These are phyloP conservation scores for Lichtheimia hyalospora DNA, from an alignment of 371 early-diverging fungal species.

Conservation along the genomic window DNA sequence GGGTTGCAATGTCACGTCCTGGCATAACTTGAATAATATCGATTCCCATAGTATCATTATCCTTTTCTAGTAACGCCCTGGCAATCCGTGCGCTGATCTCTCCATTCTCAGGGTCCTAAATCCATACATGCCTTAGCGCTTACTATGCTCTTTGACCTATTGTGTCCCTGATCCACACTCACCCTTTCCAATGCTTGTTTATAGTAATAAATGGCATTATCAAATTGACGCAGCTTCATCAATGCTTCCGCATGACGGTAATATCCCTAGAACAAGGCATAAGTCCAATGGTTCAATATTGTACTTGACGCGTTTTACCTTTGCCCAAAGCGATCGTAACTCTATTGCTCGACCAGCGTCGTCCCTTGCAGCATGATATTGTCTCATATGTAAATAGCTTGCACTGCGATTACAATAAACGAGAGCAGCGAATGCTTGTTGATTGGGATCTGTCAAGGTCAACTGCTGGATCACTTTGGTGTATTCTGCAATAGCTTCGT, in stretches of 20 bases:
- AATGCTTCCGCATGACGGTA: slow-evolving; percentile 74
- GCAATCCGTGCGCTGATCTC: slow-evolving; percentile 54
- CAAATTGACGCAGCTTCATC: slow-evolving; percentile 49
- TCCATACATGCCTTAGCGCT: too few relatives aligned
- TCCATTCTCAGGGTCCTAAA: slow-evolving; percentile 53
- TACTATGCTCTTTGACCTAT: too few relatives aligned
- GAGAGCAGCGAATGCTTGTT: slow-evolving; percentile 45
- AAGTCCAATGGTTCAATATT: background rate
- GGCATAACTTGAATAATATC: slow-evolving; percentile 67
- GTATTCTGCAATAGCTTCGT: slow-evolving; percentile 62
- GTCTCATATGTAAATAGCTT: slow-evolving; percentile 46
- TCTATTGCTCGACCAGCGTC: slow-evolving; percentile 65
- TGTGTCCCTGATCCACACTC: background rate
- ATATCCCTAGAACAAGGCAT: slow-evolving; percentile 50
- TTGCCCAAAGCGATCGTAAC: slow-evolving; percentile 72
- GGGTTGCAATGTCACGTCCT: slow-evolving; percentile 68
- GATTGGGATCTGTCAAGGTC: slow-evolving; percentile 24
- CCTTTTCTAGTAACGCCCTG: slow-evolving; percentile 54
- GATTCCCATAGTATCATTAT: slow-evolving; percentile 59
- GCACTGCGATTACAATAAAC: slow-evolving; percentile 76
- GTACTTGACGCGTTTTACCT: slow-evolving; percentile 38
- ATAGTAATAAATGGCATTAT: slow-evolving; percentile 63
- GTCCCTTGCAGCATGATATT: slow-evolving; percentile 52
- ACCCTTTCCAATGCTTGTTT: slow-evolving; percentile 52
- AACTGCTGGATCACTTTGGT: slow-evolving; percentile 51